Evolutionary conservation across 192 early-diverging fungal genomes (phyloP).

Genomic region (Obelidium mucronatum): DNA sequence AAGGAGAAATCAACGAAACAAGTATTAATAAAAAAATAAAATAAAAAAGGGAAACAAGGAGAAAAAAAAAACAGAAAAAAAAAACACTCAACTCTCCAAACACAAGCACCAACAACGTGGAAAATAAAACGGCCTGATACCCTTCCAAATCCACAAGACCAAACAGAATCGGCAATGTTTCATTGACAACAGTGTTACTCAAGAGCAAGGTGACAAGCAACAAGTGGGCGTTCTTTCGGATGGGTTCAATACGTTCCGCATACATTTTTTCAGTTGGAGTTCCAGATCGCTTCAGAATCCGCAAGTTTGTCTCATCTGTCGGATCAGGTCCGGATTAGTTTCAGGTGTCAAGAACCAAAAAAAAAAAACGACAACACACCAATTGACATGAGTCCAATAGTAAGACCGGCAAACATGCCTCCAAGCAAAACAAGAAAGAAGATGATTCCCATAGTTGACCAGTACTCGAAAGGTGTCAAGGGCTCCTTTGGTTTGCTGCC

Average conservation of each 20-base stretch:
- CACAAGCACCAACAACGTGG: slow-evolving; percentile 87
- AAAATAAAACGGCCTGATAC: slow-evolving; percentile 82
- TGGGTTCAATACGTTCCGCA: slow-evolving; percentile 84
- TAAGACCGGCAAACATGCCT: slow-evolving; percentile 75
- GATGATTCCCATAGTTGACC: slow-evolving; percentile 45
- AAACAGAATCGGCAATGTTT: slow-evolving; percentile 66
- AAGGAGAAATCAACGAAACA: not conserved
- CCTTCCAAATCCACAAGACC: slow-evolving; percentile 61
- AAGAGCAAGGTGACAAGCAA: slow-evolving; percentile 91
- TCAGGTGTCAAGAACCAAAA: not conserved
- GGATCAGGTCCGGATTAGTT: slow-evolving; percentile 33
- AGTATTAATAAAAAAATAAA: slow-evolving; percentile 21
- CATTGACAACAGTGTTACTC: slow-evolving; percentile 95
- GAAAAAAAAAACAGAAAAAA: not conserved
- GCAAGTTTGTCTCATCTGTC: slow-evolving; percentile 74
- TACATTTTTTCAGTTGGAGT: slow-evolving; percentile 69
- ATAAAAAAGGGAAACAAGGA: too few species aligned
- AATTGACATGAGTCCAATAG: slow-evolving; percentile 40
- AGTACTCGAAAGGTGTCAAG: slow-evolving; percentile 8
- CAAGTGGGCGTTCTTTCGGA: slow-evolving; percentile 91
- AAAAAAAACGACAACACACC: not conserved
- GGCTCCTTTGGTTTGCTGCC: not conserved
- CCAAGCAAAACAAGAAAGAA: slow-evolving; percentile 76
- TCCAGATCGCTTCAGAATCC: slow-evolving; percentile 83
- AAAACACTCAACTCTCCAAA: slow-evolving; percentile 80